Evolutionary conservation across 2,329 filamentous ascomycete genomes (phyloP).

Genomic region (Xylaria arbuscula): DNA sequence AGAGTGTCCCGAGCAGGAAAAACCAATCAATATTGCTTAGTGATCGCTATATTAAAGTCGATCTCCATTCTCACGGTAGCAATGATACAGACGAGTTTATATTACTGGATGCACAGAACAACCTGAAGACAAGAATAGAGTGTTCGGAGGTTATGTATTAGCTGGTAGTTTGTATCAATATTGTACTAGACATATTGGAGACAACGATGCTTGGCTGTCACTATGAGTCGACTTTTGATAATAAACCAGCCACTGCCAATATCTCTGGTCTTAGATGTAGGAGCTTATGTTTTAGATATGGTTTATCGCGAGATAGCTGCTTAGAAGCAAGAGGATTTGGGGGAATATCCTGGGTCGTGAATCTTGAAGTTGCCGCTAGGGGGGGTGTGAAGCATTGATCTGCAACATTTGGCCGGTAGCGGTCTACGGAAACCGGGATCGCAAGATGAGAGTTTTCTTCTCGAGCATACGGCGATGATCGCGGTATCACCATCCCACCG

Average conservation of each 20-base stretch:
- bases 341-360: neutral
- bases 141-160: neutral
- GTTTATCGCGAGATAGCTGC: neutral
- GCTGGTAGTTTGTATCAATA: neutral
- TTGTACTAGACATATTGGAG: neutral
- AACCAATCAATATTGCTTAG: neutral
- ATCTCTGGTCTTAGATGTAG: neutral
- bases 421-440: neutral
- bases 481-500: conserved; percentile 25
- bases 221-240: neutral
- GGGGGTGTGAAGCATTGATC: neutral
- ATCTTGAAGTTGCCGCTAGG: neutral
- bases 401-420: neutral
- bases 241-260: neutral
- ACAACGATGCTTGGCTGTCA: neutral
- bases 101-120: neutral
- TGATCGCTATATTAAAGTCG: neutral
- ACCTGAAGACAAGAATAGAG: neutral
- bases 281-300: conserved; percentile 19
- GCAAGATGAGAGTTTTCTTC: neutral
- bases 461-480: conserved; percentile 1
- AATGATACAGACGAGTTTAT: neutral
- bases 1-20: neutral
- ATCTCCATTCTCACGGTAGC: neutral
- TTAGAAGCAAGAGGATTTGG: neutral